Base-by-base conservation (phyloP, 2,329 filamentous ascomycete species). In the Phaeosphaeriaceae sp. region DNA sequence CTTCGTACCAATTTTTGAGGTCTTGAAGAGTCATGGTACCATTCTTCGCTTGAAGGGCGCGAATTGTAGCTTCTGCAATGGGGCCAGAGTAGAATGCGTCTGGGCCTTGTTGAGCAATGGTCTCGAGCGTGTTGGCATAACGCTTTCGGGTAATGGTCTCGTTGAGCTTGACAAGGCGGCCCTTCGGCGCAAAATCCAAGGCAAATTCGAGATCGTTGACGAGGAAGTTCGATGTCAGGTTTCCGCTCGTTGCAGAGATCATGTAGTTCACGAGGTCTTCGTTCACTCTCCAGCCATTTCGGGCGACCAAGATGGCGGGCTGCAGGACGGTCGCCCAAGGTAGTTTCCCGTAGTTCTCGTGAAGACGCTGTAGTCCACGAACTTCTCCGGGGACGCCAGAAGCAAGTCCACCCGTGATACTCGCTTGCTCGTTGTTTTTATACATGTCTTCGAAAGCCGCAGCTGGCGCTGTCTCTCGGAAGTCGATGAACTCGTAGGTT, bases 1-100 rank as follows among this genome's bases (percentile, higher is more conserved):
- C 25, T 27, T 27, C 25, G 4, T 27, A 27, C 25, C 25, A 98
- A 63, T 88, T 86, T 57, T 83, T 82, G 27, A 97, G 80, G 77
- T 98, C 94, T 0, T 88, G 84, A 1, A 95, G 73, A 0, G 91
- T 93, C 89, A 97, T 93, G 11, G 87, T 94, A n/a, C 94, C 94
- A 64, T 93, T 92, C 1, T 82, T 78, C 0, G 82, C 80, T 68
- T 88, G 87, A 19, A 97, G 78, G 0, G 88, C 85, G 17, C 85
- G 80, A 67, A 97, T 88, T 55, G 89, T 93, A 0, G 89, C 86
- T 66, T 92, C 81, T 24, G 93, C 90, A 42, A 94, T 88, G 0
- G 86, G 80, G 1, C 92, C 91, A 0, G 79, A 80, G 74, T 96
- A 95, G 70, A 95, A 93, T 1, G 85, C 88, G 70, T 91, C 86